Base-by-base conservation (phyloP, 1,284 basidiomycete species). In the Bondarzewia mesenterica region DNA sequence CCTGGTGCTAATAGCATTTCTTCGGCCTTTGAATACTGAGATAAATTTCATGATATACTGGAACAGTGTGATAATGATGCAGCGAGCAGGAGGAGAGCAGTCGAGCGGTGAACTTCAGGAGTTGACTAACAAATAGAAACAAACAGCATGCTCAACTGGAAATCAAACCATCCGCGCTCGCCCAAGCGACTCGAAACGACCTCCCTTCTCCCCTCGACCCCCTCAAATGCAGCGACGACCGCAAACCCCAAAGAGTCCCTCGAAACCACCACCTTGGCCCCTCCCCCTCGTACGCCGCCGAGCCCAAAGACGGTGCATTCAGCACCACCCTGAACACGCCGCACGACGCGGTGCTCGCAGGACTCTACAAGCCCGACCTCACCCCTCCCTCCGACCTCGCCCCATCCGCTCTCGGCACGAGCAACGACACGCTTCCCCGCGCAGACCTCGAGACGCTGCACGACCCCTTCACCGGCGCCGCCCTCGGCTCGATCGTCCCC, bases 331-430 rank as follows among this genome's bases (percentile, higher is more conserved):
- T 74, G 45, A 67, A 69, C 46, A 81, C 78, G 2, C 80, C 80
- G n/a, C 83, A 85, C 57, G 83, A 85, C 61, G 69, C 69, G 23
- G 63, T 78, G 42, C 62, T 85, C 25, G 70, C 74, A 18, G 72
- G 75, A 45, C 67, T 83, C 16, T 68, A 59, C 16, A 49, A 55
- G 14, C 50, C 54, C 20, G 51, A 54, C 22, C 40, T 49, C 3
- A 38, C 52, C 6, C 44, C 53, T 10, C 53, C 29, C 22, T 16
- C 48, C 18, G 54, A 56, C 16, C n/a, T 48, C 52, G 8, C 50
- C 38, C 51, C 32, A 4, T 51, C 50, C 7, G 47, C 42, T 18
- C 14, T n/a, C 29, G 29, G 29, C 29, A 32, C n/a, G 29, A 32
- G 29, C 38, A 43, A 54, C 54, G 29, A 39, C 55, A 35, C 54